Evolutionary conservation across 768 basidiomycete genomes (phyloP).

Genomic region (Cyathus striatus): DNA sequence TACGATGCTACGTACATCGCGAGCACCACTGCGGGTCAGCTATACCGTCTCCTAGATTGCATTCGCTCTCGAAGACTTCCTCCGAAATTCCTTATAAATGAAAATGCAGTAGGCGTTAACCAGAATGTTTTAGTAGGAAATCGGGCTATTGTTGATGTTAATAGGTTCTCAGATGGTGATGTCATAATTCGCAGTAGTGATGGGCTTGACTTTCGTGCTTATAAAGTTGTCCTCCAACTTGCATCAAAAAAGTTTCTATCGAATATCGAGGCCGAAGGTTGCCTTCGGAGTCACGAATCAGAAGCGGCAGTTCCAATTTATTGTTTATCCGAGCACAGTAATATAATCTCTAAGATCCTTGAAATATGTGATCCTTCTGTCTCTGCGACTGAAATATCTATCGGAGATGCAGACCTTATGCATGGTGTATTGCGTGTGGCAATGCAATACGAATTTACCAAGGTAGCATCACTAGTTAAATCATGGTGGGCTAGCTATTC

Average conservation of each 20-base stretch:
- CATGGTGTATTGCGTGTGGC: not conserved
- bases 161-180: too few relatives aligned
- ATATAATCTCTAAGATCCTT: not conserved
- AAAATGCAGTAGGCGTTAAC: too few relatives aligned
- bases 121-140: too few relatives aligned
- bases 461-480: not conserved
- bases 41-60: too few relatives aligned
- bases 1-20: too few relatives aligned
- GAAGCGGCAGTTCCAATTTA: not conserved
- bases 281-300: not conserved
- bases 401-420: not conserved
- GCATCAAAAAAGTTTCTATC: not conserved
- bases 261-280: not conserved
- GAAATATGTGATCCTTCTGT: not conserved
- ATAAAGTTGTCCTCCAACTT: too few relatives aligned
- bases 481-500: not conserved
- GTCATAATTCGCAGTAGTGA: too few relatives aligned
- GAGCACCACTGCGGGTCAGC: too few relatives aligned
- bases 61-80: too few relatives aligned
- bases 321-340: not conserved
- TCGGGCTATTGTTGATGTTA: too few relatives aligned
- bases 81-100: too few relatives aligned
- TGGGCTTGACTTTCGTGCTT: too few relatives aligned
- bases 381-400: not conserved
- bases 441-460: not conserved